Evolutionary conservation across 495 filamentous ascomycete genomes (phyloP), one percentile per base, ranked within the genome.

Genomic region (Rusavskia elegans): DNA sequence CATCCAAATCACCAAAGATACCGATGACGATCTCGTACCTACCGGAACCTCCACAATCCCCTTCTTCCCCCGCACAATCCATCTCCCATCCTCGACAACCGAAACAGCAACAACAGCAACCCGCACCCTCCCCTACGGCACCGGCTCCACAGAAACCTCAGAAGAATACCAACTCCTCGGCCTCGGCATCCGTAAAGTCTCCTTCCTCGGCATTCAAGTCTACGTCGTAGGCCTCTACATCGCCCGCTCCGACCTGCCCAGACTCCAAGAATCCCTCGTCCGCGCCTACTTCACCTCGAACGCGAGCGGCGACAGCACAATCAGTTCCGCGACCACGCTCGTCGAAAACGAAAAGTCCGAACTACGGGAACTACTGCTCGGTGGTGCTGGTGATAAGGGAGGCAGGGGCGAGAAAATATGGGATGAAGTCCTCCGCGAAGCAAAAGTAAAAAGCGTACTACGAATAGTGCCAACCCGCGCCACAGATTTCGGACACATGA

Each of bases 201-300:
- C 82, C 37, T 94, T 96, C 62, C 64, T 98, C 40, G 68, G 77
- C n/a, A 85, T 98, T 25, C 81, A 94, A 63, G 92, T 98, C 51
- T 98, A 98, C 70, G 84, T 95, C 16, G 84, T 94, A 0, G 92
- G 92, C 7, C 69, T 92, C 55, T 98, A 98, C 66, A 73, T 95
- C 25, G 84, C 85, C 20, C 89, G 81, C 4, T 65, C 78, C 36
- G 87, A 94, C 59, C 80, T 97, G 52, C 64, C 66, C 7, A 60
- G 64, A 21, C 65, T 85, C 19, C 80, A 83, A 61, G 64, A 64
- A 49, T 66, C 69, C 25, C 68, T 85, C 25, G 67, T 84, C 29
- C 67, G 66, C 37, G 76, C 80, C 0, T 72, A 73, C 16, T 46
- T 46, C 44, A 46, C 20, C 44, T 46, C 44, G 20, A 21, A 3